Evolutionary conservation across 2,329 filamentous ascomycete genomes (phyloP).

Genomic region (Hymenoscyphus salicellus): DNA sequence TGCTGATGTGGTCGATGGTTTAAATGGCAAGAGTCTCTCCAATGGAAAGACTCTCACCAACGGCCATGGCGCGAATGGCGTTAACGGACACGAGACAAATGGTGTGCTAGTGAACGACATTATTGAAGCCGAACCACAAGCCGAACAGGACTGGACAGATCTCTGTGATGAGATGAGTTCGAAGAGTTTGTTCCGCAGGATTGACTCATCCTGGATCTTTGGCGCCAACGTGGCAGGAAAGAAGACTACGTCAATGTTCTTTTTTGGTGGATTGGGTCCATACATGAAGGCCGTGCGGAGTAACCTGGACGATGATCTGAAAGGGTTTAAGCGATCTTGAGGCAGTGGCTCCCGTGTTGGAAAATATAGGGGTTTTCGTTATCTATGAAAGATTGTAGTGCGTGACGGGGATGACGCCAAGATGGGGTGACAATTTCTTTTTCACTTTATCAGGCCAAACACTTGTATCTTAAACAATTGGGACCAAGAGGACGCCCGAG

Average conservation of each 20-base stretch:
- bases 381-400: neutral
- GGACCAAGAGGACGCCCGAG: too few relatives aligned
- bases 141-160: constrained; percentile 31
- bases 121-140: constrained; percentile 32
- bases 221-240: constrained; percentile 25
- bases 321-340: constrained; percentile 26
- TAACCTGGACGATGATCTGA: constrained; percentile 12
- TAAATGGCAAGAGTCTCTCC: neutral
- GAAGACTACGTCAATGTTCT: constrained; percentile 15
- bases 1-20: neutral
- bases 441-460: too few relatives aligned
- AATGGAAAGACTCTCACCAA: too few relatives aligned
- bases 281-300: constrained; percentile 34
- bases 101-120: constrained; percentile 7
- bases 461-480: too few relatives aligned
- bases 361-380: neutral
- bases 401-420: too few relatives aligned
- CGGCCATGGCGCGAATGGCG: neutral
- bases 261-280: constrained; percentile 15
- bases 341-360: neutral
- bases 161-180: constrained; percentile 29
- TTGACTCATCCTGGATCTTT: constrained; percentile 34
- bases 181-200: constrained; percentile 30
- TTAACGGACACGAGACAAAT: constrained; percentile 9
- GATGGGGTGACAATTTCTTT: too few relatives aligned